Conservation (phyloP, 2,329 filamentous ascomycete genomes). For the Aspergillus ruber region DNA sequence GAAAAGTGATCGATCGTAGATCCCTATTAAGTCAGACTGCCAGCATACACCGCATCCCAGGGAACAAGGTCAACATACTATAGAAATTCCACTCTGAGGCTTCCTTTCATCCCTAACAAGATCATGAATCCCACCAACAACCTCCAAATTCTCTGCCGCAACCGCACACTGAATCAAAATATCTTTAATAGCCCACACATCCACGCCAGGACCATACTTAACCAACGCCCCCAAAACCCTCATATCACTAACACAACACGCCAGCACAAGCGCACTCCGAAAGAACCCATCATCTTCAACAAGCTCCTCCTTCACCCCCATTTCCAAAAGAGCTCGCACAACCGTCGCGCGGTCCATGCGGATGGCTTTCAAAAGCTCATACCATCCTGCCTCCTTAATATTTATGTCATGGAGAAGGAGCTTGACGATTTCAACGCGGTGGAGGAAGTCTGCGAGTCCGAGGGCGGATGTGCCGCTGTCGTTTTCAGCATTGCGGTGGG, state of each 20-base stretch:
- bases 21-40: neutral
- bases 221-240: constrained; percentile 5
- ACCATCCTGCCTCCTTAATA: constrained; percentile 1
- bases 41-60: neutral
- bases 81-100: neutral
- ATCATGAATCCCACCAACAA: constrained; percentile 26
- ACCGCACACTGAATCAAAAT: constrained; percentile 13
- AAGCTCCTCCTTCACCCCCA: constrained; percentile 8
- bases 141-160: constrained; percentile 23
- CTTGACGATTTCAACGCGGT: constrained; percentile 3
- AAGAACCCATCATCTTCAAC: constrained; percentile 1
- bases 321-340: constrained; percentile 9
- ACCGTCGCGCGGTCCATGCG: constrained; percentile 1
- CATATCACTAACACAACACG: constrained; percentile 4
- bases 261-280: constrained; percentile 4
- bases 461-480: constrained; percentile 5
- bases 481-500: constrained; percentile 5
- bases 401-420: constrained; percentile 6
- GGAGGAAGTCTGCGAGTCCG: constrained; percentile 8
- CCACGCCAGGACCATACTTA: constrained; percentile 24
- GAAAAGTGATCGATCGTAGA: neutral
- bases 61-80: neutral
- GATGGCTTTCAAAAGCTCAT: constrained; percentile 8
- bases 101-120: constrained; percentile 10
- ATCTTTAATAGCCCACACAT: constrained; percentile 16